These are phyloP conservation scores for thale cress (Arabidopsis thaliana) DNA, from an alignment of 345 rosid species.

Conservation along the genomic window TAIR10.1 NC_003070.9:18359501-18360000, in stretches of 20 bases:
- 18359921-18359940: constrained; percentile 80
- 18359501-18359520: constrained; percentile 27
- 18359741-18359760: constrained; percentile 79
- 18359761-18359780: constrained; percentile 94
- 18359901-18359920: constrained; percentile 35
- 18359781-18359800: constrained; percentile 81
- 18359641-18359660: constrained; percentile 19
- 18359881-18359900: constrained; percentile 43
- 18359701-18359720: constrained; percentile 48
- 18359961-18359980: constrained; percentile 91
- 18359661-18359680: neutral
- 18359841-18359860: constrained; percentile 31
- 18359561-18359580: constrained; percentile 34
- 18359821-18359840: constrained; percentile 38
- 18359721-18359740: constrained; percentile 76
- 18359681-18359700: neutral
- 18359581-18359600: constrained; percentile 1
- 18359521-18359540: constrained; percentile 9
- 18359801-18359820: constrained; percentile 60
- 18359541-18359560: constrained; percentile 29
- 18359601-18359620: constrained; percentile 2
- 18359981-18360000: constrained; percentile 91
- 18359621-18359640: neutral
- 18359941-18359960: constrained; percentile 88
- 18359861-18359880: constrained; percentile 37